phyloP scores from a whole-genome alignment of 805 yeast genomes.

The Jamesozyma jinghongensis region DNA sequence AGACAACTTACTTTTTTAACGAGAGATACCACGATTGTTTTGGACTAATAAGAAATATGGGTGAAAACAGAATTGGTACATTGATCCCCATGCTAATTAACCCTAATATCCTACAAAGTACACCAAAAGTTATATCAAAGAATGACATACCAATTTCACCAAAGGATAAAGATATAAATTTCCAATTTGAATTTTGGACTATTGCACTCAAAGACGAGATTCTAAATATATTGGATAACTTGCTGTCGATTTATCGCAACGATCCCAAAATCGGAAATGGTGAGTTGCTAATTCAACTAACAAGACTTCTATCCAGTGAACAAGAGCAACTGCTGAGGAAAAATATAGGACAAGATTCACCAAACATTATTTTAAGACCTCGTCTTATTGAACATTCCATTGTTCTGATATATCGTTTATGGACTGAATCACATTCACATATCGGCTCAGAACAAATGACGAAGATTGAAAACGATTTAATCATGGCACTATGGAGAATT shows the following conservation, averaged over 20 bases:
- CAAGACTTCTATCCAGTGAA: constrained; percentile 26
- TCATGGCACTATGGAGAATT: constrained; percentile 43
- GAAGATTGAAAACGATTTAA: constrained; percentile 35
- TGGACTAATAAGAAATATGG: constrained; percentile 24
- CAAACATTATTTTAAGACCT: constrained; percentile 11
- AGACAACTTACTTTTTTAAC: constrained; percentile 3
- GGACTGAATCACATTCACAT: constrained; percentile 12
- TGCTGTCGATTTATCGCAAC: constrained; percentile 17
- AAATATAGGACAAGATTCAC: constrained; percentile 18
- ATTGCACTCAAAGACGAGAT: constrained; percentile 35
- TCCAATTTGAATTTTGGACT: constrained; percentile 20
- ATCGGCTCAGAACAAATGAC: constrained; percentile 19
- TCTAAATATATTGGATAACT: constrained; percentile 41
- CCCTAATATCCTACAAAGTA: constrained; percentile 14
- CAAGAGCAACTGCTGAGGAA: constrained; percentile 27
- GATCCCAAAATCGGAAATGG: constrained; percentile 11
- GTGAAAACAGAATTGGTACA: constrained; percentile 18
- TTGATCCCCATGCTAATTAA: constrained; percentile 17
- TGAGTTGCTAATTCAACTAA: constrained; percentile 18
- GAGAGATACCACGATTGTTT: constrained; percentile 14
- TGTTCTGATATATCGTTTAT: constrained; percentile 14
- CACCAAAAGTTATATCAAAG: constrained; percentile 23
- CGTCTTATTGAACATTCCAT: constrained; percentile 16
- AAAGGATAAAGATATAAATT: constrained; percentile 4
- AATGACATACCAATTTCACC: constrained; percentile 12